Conservation (phyloP, 768 basidiomycete genomes). For the Tulasnella sp. region DNA sequence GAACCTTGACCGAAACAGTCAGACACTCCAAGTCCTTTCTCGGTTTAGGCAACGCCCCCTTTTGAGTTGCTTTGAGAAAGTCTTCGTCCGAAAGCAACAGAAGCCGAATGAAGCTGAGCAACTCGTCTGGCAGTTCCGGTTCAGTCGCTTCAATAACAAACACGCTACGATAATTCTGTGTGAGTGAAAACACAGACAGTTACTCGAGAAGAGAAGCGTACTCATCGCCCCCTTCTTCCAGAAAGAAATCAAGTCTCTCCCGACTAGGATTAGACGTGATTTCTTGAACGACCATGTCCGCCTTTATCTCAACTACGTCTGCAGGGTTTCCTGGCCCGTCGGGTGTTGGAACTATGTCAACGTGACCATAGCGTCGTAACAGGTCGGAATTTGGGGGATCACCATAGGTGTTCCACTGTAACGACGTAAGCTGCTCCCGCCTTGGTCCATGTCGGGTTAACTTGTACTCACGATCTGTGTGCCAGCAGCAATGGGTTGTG, state of each 20-base stretch:
- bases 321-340: constrained; percentile 53
- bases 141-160: constrained; percentile 43
- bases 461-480: constrained; percentile 66
- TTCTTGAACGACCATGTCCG: constrained; percentile 48
- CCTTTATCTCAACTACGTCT: constrained; percentile 66
- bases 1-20: constrained; percentile 36
- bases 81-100: constrained; percentile 44
- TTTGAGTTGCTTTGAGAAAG: constrained; percentile 46
- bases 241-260: constrained; percentile 83
- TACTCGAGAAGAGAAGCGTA: constrained; percentile 26
- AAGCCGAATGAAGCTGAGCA: constrained; percentile 54
- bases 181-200: constrained; percentile 18
- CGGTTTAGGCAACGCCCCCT: constrained; percentile 64
- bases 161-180: constrained; percentile 30
- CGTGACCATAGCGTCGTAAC: constrained; percentile 87
- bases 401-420: constrained; percentile 89
- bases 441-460: background rate
- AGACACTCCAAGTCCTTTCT: constrained; percentile 40
- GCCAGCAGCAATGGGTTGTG: constrained; percentile 55
- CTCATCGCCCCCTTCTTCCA: constrained; percentile 87
- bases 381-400: constrained; percentile 88
- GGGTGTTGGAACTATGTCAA: constrained; percentile 56
- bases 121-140: constrained; percentile 36
- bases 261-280: constrained; percentile 24
- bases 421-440: background rate